Evolutionary conservation across 2,329 filamentous ascomycete genomes (phyloP), one percentile per base, ranked within the genome.

Genomic region (Claviceps spartinae): DNA sequence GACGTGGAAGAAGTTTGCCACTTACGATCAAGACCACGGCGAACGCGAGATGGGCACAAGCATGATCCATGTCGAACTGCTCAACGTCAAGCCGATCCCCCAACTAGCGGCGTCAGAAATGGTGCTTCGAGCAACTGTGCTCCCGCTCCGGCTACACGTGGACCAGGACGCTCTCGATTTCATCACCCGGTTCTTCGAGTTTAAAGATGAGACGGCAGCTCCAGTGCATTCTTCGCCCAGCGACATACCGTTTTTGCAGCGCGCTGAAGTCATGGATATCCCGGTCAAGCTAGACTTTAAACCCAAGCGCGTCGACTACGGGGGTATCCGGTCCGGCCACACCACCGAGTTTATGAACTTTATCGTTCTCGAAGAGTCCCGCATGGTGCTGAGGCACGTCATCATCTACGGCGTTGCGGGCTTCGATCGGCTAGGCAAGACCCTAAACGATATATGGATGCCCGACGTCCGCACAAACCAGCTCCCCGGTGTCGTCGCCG

Each of bases 271-370:
- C 47, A 86, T 88, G 57, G 81, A 86, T 4, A 79, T 98, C 24
- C 83, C 83, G 2, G 77, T 98, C 52, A 89, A 86, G 62, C 80
- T 82, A 3, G 93, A 98, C 67, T 98, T 98, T 71, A 98, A 98
- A 66, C 93, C 93, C 8, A 97, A 98, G 68, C 82, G 88, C n/a
- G 88, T 98, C 18, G 91, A 98, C 66, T 98, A 98, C 60, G 87
- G 83, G 0, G 90, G 90, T 3, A 77, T 98, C 3, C 83, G 90
- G 26, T 96, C 93, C 1, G 93, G 93, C 1, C 88, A 88, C 58
- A 97, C 93, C 0, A 95, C 88, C 0, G 93, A 98, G 65, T 95
- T 98, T 62, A 97, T 97, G 90, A 98, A 98, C 66, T 96, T 98
- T 64, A 78, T 98, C 57, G 86, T 91, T 14, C 78, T 98, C 1